Evolutionary conservation across 257 asterid genomes (phyloP), one percentile per base, ranked within the genome.

Genomic region (Solanum pinnatisectum): DNA sequence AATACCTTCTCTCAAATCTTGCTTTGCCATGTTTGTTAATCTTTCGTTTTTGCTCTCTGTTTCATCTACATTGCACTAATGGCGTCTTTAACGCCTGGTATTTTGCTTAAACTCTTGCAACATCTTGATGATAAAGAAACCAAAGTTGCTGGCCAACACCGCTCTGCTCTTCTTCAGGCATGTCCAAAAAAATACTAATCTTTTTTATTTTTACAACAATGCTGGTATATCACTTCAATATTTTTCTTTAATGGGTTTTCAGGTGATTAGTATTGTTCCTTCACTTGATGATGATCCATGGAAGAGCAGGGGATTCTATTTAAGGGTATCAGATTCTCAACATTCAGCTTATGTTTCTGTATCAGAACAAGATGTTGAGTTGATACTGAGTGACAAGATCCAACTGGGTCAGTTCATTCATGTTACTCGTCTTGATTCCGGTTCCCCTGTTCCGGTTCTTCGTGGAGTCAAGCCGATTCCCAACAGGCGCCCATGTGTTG

Each of bases 311-410:
- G 99, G 98, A 39, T 97, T 92, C 88, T 95, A 92, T 85, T 85
- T 97, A 49, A 93, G 99, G 91, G 98, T 97, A 84, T 97, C 99
- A 56, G 98, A 97, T 93, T 97, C 99, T 49, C n/a, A 93, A 52
- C 98, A 97, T 90, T 95, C 99, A 1, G 99, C 99, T 2, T 97
- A 97, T 49, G 98, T 97, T 15, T 95, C 98, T 2, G 96, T 97
- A 3, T 91, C 94, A 5, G 97, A 93, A 10, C 93, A 95, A 87
- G 98, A 97, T 86, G 92, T 92, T 13, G 98, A 97, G 87, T 90
- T 97, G 89, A 95, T 95, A 89, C 91, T 93, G 70, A 91, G 93
- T 87, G 96, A 95, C 93, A 91, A 92, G 92, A 93, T 97, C 87
- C 98, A 96, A 82, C 94, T 95, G 8, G 99, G 99, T 13, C 99